phyloP scores from a whole-genome alignment of 2,329 filamentous ascomycete species.

The Fusarium pseudoanthophilum region DNA sequence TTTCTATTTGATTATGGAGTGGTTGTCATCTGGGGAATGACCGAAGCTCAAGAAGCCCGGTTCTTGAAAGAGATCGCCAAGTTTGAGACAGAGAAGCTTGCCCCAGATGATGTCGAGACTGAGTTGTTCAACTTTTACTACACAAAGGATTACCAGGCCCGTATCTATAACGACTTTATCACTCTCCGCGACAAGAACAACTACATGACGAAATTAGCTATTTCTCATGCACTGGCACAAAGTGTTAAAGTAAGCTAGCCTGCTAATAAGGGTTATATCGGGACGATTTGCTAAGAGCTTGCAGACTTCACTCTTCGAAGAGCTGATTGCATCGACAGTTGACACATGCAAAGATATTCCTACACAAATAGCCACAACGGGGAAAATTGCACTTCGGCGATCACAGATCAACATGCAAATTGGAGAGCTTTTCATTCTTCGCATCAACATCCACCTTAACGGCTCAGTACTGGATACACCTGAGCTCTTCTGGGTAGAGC shows the following conservation, averaged over 20 bases:
- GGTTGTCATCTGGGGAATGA: conserved; percentile 99
- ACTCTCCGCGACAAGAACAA: conserved; percentile 92
- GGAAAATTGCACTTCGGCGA: conserved; percentile 88
- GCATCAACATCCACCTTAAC: conserved; percentile 98
- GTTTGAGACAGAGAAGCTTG: conserved; percentile 91
- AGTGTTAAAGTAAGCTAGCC: conserved; percentile 79
- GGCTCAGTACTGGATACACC: conserved; percentile 96
- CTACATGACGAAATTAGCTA: conserved; percentile 98
- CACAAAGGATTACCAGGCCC: conserved; percentile 94
- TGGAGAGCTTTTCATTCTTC: conserved; percentile 95
- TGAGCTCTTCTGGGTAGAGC: conserved; percentile 98
- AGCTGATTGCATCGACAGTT: conserved; percentile 92
- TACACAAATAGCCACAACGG: conserved; percentile 89
- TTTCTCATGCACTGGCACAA: conserved; percentile 94
- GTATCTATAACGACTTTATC: conserved; percentile 99
- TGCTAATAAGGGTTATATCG: neutral
- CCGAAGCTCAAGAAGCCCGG: conserved; percentile 84
- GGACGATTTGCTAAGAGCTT: conserved; percentile 28
- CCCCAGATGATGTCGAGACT: conserved; percentile 88
- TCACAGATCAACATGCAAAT: conserved; percentile 99
- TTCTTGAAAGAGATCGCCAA: conserved; percentile 95
- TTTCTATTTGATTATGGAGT: conserved; percentile 98
- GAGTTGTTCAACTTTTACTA: conserved; percentile 99
- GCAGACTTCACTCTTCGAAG: conserved; percentile 93
- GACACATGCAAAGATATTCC: conserved; percentile 93